Evolutionary conservation across 1,139 yeast genomes (phyloP).

Genomic region (Saccharomyces hybrid): DNA sequence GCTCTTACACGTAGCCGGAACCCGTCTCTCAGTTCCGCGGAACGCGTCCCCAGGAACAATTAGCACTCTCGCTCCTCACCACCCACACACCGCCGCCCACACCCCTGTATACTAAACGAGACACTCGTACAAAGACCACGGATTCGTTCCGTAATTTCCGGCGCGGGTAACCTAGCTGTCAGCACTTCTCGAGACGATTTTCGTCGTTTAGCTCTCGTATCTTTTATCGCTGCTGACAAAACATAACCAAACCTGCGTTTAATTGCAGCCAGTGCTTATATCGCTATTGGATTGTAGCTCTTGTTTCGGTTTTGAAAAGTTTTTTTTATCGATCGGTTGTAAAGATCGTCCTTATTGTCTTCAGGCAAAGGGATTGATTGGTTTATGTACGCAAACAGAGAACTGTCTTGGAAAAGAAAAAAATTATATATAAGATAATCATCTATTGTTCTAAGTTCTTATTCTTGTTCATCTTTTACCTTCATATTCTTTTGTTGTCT

Average conservation of each 20-base stretch:
- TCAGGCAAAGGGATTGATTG: background rate
- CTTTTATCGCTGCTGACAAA: constrained; percentile 1
- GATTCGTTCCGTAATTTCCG: background rate
- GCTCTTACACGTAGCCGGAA: background rate
- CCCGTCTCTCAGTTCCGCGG: no score
- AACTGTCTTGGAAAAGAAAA: background rate
- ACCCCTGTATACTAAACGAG: background rate
- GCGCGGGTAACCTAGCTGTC: background rate
- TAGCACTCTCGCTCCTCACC: background rate
- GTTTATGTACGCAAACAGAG: background rate
- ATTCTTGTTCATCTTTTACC: background rate
- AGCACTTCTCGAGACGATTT: background rate
- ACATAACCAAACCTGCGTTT: background rate
- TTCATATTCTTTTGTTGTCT: background rate
- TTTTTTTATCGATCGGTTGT: background rate
- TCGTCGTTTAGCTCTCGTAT: background rate
- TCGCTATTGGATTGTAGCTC: background rate
- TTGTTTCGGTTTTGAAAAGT: background rate
- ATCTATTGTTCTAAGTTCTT: background rate
- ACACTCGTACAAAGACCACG: background rate
- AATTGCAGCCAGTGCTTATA: background rate
- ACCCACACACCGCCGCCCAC: background rate
- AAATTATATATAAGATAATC: background rate
- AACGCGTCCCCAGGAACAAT: background rate
- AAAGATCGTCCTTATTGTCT: constrained; percentile 1